These are phyloP conservation scores for Fraxinus baroniana DNA, from an alignment of 305 asterid genomes.

Conservation along the genomic window DNA sequence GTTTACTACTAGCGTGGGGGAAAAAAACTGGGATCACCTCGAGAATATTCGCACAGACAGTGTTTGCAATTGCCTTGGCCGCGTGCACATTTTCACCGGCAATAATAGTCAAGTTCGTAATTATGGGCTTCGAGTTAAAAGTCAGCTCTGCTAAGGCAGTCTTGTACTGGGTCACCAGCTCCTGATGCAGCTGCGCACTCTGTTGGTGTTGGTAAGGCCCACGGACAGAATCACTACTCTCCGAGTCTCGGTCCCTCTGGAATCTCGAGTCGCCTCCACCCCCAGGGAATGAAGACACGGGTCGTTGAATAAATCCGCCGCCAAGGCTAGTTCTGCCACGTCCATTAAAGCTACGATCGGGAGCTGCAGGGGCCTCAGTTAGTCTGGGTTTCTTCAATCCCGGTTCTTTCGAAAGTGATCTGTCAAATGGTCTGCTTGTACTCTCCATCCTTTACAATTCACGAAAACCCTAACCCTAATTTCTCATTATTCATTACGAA, in stretches of 20 bases:
- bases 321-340: conserved; percentile 19
- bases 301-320: conserved; percentile 43
- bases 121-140: conserved; percentile 84
- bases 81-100: conserved; percentile 86
- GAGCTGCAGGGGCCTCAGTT: conserved; percentile 40
- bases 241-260: conserved; percentile 48
- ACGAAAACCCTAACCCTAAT: conserved; percentile 35
- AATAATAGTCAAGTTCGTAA: conserved; percentile 82
- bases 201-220: conserved; percentile 42
- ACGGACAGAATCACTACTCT: conserved; percentile 48
- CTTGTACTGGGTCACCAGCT: conserved; percentile 77
- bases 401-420: conserved; percentile 52
- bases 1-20: conserved; percentile 20
- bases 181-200: conserved; percentile 51
- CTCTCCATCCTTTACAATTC: conserved; percentile 43
- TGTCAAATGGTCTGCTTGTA: conserved; percentile 41
- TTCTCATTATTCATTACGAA: conserved; percentile 21
- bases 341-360: conserved; percentile 62
- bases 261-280: conserved; percentile 32
- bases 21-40: conserved; percentile 69
- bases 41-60: conserved; percentile 65
- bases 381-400: conserved; percentile 82
- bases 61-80: conserved; percentile 70
- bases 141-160: conserved; percentile 78
- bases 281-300: conserved; percentile 34